Conservation (phyloP, 306 rosid genomes). For the Lotus japonicus region DNA sequence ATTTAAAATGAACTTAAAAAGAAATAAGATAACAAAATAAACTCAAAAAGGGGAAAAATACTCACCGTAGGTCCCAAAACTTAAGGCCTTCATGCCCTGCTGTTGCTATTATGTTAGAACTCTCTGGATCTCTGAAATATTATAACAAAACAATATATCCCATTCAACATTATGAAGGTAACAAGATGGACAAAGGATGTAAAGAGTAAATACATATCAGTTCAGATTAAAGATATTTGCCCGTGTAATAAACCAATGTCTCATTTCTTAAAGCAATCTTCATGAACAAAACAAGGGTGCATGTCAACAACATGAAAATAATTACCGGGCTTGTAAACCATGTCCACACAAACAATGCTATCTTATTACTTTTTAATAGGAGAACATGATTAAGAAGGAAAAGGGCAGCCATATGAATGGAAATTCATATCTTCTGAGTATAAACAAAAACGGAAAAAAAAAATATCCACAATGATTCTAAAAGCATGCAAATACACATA, state of each 20-base stretch:
- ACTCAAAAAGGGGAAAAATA: not conserved
- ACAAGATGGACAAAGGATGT: constrained; percentile 7
- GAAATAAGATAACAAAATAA: not conserved
- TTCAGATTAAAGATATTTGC: not conserved
- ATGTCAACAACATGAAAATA: not conserved
- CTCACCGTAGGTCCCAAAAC: constrained; percentile 94
- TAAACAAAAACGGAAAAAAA: not conserved
- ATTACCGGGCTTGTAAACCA: not conserved
- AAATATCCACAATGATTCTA: not conserved
- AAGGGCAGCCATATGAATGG: not conserved
- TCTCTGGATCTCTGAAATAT: constrained; percentile 59
- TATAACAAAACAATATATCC: constrained; percentile 4
- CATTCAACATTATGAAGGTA: not conserved
- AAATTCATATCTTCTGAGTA: not conserved
- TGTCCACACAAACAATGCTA: not conserved
- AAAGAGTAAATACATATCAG: not conserved
- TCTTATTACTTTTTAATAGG: not conserved
- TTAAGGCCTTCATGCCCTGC: constrained; percentile 90
- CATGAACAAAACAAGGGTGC: not conserved
- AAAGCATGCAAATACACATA: not conserved
- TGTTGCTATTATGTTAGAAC: constrained; percentile 62
- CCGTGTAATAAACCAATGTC: not conserved
- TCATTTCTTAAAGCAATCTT: constrained; percentile 7
- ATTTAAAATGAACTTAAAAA: constrained; percentile 2
- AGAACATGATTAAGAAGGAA: not conserved